Evolutionary conservation across 352 stramenopile species (phyloP), one percentile per base, ranked within the genome.

Genomic region (Phytopythium kandeliae): DNA sequence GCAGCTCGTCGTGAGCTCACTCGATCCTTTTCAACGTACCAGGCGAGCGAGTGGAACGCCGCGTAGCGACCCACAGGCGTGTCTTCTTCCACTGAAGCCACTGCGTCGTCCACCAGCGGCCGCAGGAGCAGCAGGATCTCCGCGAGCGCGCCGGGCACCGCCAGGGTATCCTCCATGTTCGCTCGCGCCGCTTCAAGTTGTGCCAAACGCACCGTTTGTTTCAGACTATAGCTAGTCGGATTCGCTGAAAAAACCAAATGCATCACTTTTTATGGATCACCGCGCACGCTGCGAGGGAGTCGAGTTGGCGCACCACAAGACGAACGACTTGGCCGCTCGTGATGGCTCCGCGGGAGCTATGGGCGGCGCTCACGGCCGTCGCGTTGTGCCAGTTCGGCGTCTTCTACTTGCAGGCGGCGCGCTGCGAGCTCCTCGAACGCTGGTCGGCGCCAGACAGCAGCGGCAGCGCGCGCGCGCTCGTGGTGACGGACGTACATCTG

Each of bases 401-500:
- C n/a, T 89, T 83, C 63, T 85, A 86, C 55, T 50, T 89, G 17
- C 65, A 78, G 34, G 64, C 73, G n/a, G 59, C 63, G 48, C 65
- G 56, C 43, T 74, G 70, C 42, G 34, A 81, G 28, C 47, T 63
- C 34, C 43, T 58, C 10, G 15, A 61, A 6, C 31, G 35, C 9
- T 30, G 36, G 12, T 37, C 15, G 12, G 37, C 35, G 10, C 22
- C 30, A 2, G 25, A 22, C 1, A n/a, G 12, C 22, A 13, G 22
- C 10, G n/a, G n/a, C n/a, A n/a, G 15, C 24, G 41, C 83, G 24
- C 72, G 58, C 15, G 71, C 73, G 50, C 60, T 92, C 25, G 61
- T 89, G 7, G 63, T 89, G 48, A 80, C 70, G 60, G 82, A 92
- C 57, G 65, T 90, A 5, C 82, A 92, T 54, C 36, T 92, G 36